phyloP scores from a whole-genome alignment of 2,329 filamentous ascomycete species.

The Falciphora oryzae region DNA sequence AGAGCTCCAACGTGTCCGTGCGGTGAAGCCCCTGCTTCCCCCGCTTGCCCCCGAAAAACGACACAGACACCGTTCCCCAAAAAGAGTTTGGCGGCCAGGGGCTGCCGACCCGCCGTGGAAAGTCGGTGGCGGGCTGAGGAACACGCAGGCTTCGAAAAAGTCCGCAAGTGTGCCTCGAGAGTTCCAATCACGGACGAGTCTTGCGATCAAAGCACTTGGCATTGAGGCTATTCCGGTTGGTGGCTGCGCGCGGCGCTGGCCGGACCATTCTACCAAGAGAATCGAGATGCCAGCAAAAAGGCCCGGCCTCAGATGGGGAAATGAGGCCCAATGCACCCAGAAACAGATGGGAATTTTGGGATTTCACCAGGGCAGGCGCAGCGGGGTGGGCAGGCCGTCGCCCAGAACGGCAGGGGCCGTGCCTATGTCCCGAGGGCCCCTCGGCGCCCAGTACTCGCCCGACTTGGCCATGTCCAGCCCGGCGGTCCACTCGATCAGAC shows the following conservation, averaged over 20 bases:
- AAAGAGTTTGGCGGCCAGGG: background rate
- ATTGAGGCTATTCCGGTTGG: no score
- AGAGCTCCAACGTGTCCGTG: background rate
- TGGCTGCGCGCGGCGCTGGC: no score
- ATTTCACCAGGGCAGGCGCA: conserved; percentile 46
- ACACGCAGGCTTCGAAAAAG: background rate
- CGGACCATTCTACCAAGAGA: background rate
- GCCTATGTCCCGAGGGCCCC: conserved; percentile 49
- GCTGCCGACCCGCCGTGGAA: no score
- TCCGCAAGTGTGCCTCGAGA: no score
- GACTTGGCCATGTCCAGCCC: conserved; percentile 59
- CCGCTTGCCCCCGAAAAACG: no score
- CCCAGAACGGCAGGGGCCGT: conserved; percentile 35
- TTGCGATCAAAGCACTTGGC: no score
- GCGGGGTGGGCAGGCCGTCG: conserved; percentile 52
- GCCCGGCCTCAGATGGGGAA: background rate
- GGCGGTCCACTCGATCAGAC: conserved; percentile 55
- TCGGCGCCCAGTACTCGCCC: conserved; percentile 67
- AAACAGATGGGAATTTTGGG: no score
- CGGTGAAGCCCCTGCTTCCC: background rate
- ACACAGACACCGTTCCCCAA: background rate
- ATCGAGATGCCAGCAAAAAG: background rate
- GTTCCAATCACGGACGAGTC: no score
- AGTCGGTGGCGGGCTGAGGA: background rate
- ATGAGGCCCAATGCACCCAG: background rate